These are phyloP conservation scores for Boletellus sp. DNA, from an alignment of 1,284 basidiomycete genomes.

Conservation along the genomic window DNA sequence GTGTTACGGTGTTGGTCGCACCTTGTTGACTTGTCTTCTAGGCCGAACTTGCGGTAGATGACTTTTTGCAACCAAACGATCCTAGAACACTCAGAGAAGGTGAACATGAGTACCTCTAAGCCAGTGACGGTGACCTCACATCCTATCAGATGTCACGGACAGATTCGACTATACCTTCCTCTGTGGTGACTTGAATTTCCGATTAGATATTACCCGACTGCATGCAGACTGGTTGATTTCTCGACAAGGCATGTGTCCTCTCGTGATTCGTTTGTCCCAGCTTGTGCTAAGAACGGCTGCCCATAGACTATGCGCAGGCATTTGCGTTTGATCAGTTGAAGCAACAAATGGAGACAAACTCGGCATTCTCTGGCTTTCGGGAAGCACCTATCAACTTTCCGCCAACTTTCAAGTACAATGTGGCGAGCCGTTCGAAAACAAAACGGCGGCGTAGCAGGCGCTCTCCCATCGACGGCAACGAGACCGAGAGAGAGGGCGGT, in stretches of 20 bases:
- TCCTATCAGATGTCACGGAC: constrained; percentile 65
- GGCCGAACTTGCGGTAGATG: constrained; percentile 63
- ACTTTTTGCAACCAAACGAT: constrained; percentile 62
- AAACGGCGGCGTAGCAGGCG: constrained; percentile 37
- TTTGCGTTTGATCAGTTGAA: constrained; percentile 79
- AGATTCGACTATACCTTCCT: constrained; percentile 82
- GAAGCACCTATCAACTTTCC: constrained; percentile 73
- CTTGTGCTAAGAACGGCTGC: background rate
- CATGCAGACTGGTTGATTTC: constrained; percentile 73
- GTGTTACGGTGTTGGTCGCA: constrained; percentile 1
- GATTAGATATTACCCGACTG: constrained; percentile 67
- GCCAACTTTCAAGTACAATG: constrained; percentile 85
- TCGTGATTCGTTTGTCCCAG: background rate
- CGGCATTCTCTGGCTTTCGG: constrained; percentile 65
- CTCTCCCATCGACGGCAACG: constrained; percentile 30
- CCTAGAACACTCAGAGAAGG: constrained; percentile 66
- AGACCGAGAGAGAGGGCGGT: constrained; percentile 32
- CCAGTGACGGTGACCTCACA: background rate
- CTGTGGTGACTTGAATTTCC: constrained; percentile 80
- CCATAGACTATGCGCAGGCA: constrained; percentile 64
- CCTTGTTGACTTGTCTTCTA: constrained; percentile 26
- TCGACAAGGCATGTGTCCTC: constrained; percentile 41
- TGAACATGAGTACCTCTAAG: constrained; percentile 21
- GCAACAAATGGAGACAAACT: constrained; percentile 59
- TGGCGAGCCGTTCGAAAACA: constrained; percentile 52